Base-by-base conservation (phyloP, 108 stramenopile genomes). In the Hondaea fermentalgiana region DNA sequence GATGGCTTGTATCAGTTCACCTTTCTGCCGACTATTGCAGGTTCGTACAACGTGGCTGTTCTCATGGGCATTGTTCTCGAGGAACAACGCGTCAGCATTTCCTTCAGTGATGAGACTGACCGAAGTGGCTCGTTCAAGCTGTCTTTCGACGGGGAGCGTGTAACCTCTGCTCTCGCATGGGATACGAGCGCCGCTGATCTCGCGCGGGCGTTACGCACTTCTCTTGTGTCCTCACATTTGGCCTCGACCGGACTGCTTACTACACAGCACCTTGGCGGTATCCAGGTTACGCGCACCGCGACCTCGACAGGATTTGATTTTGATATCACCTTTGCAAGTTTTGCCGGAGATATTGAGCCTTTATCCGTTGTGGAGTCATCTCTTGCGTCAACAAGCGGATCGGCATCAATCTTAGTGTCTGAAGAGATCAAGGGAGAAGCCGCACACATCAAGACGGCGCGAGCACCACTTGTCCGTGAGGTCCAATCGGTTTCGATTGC, bases 21-120 rank as follows among this genome's bases (percentile, higher is more conserved):
- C 42, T 96, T 91, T 92, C 87, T 72, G 0, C 94, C 95, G 5
- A 60, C 57, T 49, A 72, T 71, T 43, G 92, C 93, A 42, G 96
- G 94, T 5, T 64, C 87, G 71, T 94, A 96, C 90, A 93, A 93
- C 4, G 90, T 96, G 76, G 94, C 90, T 4, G 88, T 95, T 44
- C 88, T 95, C 53, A 89, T 93, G 88, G 76, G 89, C 17, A 88
- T 87, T 5, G 60, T 58, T 3, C 72, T 69, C 10, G 95, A 96
- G 90, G 88, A 72, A 23, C 96, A 96, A 72, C 47, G 45, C n/a
- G 72, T 96, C 57, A 72, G 57, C 16, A 93, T 93, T 44, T 47
- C 76, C 4, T 95, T 91, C 89, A 72, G 90, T 4, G 60, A 59
- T 44, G 71, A 69, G 5, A 88, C 87, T 21, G 90, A 57, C 29